Conservation (phyloP, 768 basidiomycete species). For the Leccinum barrowsii region DNA sequence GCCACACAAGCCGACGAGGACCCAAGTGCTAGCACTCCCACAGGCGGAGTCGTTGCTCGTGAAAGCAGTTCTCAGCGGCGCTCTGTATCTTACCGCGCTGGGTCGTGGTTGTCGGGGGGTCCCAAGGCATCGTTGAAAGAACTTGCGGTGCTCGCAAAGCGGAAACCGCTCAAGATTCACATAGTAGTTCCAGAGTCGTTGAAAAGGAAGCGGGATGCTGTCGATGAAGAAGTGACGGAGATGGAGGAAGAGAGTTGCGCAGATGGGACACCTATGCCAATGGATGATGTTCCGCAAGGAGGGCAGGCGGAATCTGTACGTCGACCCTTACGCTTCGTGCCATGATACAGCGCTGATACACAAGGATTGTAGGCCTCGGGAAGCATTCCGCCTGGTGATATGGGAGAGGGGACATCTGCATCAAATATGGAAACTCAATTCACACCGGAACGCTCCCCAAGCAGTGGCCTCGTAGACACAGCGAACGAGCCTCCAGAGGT, state of each 20-base stretch:
- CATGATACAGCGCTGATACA: neutral
- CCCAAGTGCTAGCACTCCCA: neutral
- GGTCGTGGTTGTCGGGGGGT: slow-evolving; percentile 12
- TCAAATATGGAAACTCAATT: neutral
- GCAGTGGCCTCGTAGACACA: too few species aligned
- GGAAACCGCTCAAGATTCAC: slow-evolving; percentile 8
- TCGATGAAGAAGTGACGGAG: neutral
- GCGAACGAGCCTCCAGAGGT: neutral
- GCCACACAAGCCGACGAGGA: neutral
- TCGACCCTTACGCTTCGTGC: too few species aligned
- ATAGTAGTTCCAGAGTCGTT: slow-evolving; percentile 3
- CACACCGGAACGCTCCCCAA: neutral
- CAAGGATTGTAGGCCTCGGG: neutral
- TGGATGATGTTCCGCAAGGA: neutral
- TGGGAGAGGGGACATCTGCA: neutral
- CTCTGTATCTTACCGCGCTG: neutral
- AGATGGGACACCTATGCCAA: neutral
- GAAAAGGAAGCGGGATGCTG: slow-evolving; percentile 9
- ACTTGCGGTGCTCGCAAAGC: slow-evolving; percentile 14
- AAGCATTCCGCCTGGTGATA: neutral
- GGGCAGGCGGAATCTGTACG: neutral
- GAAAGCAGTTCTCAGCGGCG: neutral
- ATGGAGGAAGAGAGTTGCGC: neutral
- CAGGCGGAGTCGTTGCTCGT: neutral
- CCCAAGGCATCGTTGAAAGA: slow-evolving; percentile 18